phyloP scores from a whole-genome alignment of 306 rosid genomes.

The Gillenia trifoliata region DNA sequence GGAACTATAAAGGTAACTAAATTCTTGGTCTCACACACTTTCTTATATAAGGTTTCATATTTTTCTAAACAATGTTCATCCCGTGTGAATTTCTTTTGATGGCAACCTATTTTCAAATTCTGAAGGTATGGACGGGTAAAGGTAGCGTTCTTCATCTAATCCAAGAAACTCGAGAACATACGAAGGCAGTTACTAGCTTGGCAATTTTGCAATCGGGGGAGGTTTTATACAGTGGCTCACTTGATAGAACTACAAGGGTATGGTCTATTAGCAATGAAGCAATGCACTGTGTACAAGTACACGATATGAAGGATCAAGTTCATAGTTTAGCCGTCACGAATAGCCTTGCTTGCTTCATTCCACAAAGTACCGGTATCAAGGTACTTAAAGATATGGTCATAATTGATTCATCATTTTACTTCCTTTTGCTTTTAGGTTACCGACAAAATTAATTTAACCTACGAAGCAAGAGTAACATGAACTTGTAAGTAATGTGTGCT shows the following conservation, averaged over 20 bases:
- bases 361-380: slow-evolving; percentile 78
- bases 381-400: slow-evolving; percentile 29
- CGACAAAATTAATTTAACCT: not conserved
- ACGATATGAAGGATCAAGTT: slow-evolving; percentile 83
- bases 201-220: slow-evolving; percentile 50
- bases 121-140: slow-evolving; percentile 74
- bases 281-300: slow-evolving; percentile 53
- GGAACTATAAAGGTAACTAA: slow-evolving; percentile 80
- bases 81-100: slow-evolving; percentile 10
- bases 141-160: slow-evolving; percentile 59
- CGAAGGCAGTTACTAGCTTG: slow-evolving; percentile 70
- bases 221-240: slow-evolving; percentile 77
- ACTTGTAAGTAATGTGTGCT: not conserved
- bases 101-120: slow-evolving; percentile 24
- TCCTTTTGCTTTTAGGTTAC: not conserved
- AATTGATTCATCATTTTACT: not conserved
- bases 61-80: not conserved
- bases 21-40: not conserved
- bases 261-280: slow-evolving; percentile 60
- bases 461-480: slow-evolving; percentile 1
- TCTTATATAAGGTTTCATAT: not conserved
- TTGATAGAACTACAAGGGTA: slow-evolving; percentile 75
- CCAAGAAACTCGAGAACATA: slow-evolving; percentile 70
- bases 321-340: slow-evolving; percentile 51
- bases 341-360: slow-evolving; percentile 55